These are phyloP conservation scores for Didymella segeticola DNA, from an alignment of 2,329 filamentous ascomycete genomes.

Conservation along the genomic window DNA sequence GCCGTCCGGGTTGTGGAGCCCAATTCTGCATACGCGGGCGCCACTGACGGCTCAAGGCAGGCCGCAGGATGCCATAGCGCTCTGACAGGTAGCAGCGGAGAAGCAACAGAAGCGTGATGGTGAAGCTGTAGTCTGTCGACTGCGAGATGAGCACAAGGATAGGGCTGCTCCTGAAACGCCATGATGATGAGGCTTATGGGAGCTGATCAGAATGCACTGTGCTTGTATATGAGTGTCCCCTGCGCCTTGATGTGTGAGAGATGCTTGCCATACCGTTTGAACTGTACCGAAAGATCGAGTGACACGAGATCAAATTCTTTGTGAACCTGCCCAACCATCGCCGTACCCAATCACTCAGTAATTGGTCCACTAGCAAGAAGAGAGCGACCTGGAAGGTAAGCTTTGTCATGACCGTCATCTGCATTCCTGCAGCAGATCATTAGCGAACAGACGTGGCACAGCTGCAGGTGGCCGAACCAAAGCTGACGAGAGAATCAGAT, in stretches of 20 bases:
- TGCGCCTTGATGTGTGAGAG: slow-evolving; percentile 28
- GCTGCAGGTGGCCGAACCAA: slow-evolving; percentile 7
- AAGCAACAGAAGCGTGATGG: slow-evolving; percentile 36
- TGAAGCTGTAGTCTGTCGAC: slow-evolving; percentile 36
- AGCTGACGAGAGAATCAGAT: slow-evolving; percentile 26
- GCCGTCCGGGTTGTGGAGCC: slow-evolving; percentile 27
- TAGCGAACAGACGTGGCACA: slow-evolving; percentile 15
- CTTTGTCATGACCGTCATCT: slow-evolving; percentile 4
- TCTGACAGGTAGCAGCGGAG: slow-evolving; percentile 35
- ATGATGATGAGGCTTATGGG: slow-evolving; percentile 34
- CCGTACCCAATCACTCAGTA: neutral
- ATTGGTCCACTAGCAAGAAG: neutral
- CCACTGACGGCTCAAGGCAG: slow-evolving; percentile 43
- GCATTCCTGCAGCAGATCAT: slow-evolving; percentile 17
- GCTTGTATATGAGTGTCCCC: slow-evolving; percentile 40
- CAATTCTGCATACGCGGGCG: slow-evolving; percentile 37
- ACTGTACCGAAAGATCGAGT: slow-evolving; percentile 30
- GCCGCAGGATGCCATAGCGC: slow-evolving; percentile 42
- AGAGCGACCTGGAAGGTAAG: slow-evolving; percentile 8
- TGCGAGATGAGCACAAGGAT: slow-evolving; percentile 42
- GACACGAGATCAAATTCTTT: slow-evolving; percentile 22
- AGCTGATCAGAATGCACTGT: slow-evolving; percentile 31
- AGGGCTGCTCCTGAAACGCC: slow-evolving; percentile 35
- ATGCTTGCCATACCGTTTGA: slow-evolving; percentile 28
- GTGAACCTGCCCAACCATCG: slow-evolving; percentile 1